Evolutionary conservation across 257 asterid species (phyloP).

Genomic region (Fraxinus anomala): DNA sequence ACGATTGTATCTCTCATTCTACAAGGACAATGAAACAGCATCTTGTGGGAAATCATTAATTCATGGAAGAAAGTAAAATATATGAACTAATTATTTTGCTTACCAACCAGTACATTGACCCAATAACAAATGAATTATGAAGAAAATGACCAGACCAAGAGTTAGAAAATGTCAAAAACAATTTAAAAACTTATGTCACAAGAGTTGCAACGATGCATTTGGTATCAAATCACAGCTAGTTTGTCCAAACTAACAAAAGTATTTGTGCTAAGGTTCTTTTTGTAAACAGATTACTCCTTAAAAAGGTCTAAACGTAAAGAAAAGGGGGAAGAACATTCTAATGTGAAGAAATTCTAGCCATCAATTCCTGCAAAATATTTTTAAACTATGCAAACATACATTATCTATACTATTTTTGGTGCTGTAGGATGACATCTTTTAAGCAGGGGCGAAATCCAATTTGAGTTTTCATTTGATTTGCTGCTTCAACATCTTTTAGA

Average conservation of each 20-base stretch:
- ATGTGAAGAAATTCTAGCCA: neutral
- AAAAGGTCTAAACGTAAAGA: neutral
- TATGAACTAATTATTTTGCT: constrained; percentile 5
- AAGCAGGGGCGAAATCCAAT: neutral
- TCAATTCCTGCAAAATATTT: neutral
- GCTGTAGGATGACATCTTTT: neutral
- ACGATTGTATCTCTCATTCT: constrained; percentile 86
- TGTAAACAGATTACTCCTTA: neutral
- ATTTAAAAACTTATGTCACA: neutral
- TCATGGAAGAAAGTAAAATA: constrained; percentile 14
- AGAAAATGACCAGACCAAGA: neutral
- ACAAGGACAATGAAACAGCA: constrained; percentile 31
- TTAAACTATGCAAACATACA: neutral
- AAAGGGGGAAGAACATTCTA: neutral
- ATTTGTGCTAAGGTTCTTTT: neutral
- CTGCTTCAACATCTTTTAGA: neutral
- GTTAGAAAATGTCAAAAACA: neutral
- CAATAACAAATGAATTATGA: neutral
- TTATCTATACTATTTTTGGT: neutral
- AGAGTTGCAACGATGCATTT: neutral
- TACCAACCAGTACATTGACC: neutral
- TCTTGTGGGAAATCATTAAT: constrained; percentile 14
- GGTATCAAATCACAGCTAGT: neutral
- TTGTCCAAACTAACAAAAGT: neutral
- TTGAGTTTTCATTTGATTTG: neutral